Evolutionary conservation across 192 early-diverging fungal species (phyloP).

Genomic region (Backusella morwellensis): DNA sequence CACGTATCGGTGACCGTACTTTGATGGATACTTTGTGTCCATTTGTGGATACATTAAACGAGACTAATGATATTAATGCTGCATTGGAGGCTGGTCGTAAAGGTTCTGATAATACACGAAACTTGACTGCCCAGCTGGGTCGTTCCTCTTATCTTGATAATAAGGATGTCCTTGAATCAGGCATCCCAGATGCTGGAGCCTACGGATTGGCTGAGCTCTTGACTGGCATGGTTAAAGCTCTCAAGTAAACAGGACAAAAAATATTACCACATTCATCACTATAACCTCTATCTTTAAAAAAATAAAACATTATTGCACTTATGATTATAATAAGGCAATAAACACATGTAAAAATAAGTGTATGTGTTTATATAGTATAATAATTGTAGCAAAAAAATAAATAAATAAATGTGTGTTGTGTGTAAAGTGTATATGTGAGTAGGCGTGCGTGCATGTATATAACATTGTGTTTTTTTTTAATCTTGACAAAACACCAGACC

Average conservation of each 20-base stretch:
- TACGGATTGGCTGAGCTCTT: slow-evolving; percentile 57
- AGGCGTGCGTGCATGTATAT: not conserved
- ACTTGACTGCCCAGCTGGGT: slow-evolving; percentile 61
- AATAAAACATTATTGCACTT: not conserved
- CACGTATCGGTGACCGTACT: slow-evolving; percentile 71
- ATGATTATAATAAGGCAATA: not conserved
- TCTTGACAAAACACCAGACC: slow-evolving; percentile 20
- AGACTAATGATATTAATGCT: slow-evolving; percentile 35
- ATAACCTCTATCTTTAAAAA: not conserved
- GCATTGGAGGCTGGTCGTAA: slow-evolving; percentile 51
- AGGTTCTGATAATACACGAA: slow-evolving; percentile 54
- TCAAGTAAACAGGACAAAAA: not conserved
- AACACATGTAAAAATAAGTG: not conserved
- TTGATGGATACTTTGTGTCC: slow-evolving; percentile 70
- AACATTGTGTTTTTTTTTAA: not conserved
- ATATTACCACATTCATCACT: not conserved
- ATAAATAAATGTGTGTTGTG: too few relatives aligned
- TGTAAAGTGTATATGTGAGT: too few relatives aligned
- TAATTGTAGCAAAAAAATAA: too few relatives aligned
- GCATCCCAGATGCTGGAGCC: slow-evolving; percentile 59
- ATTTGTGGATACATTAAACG: slow-evolving; percentile 49
- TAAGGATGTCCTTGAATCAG: slow-evolving; percentile 33
- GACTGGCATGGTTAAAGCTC: slow-evolving; percentile 37
- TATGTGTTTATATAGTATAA: not conserved
- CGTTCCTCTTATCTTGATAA: slow-evolving; percentile 61